phyloP scores from a whole-genome alignment of 108 stramenopile species.

The Conticribra weissflogii region DNA sequence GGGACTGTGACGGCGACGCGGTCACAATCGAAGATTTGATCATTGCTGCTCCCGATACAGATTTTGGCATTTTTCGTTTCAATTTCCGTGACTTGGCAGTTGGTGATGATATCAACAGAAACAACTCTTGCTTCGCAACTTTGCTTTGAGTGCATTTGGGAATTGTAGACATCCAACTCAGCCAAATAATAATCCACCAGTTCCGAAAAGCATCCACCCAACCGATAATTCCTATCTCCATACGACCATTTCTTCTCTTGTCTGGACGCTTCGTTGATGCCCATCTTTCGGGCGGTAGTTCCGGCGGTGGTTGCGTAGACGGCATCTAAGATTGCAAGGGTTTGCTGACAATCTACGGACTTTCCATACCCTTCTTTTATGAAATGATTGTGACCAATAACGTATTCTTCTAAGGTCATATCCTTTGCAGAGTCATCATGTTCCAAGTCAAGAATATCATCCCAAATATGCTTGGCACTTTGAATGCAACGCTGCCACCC shows the following conservation, averaged over 20 bases:
- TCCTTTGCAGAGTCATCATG: not conserved
- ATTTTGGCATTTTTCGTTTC: not conserved
- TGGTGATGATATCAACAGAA: conserved; percentile 21
- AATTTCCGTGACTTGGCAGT: conserved; percentile 22
- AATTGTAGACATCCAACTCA: conserved; percentile 33
- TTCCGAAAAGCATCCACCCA: conserved; percentile 32
- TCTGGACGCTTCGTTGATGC: conserved; percentile 40
- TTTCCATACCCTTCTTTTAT: not conserved
- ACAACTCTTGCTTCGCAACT: too few relatives aligned
- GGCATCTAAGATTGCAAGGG: conserved; percentile 21
- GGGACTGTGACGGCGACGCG: conserved; percentile 35
- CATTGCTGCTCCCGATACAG: not conserved
- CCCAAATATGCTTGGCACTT: conserved; percentile 4
- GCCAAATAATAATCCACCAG: conserved; percentile 29
- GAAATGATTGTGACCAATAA: not conserved
- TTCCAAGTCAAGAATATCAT: conserved; percentile 1
- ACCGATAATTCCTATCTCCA: conserved; percentile 34
- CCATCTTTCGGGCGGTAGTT: conserved; percentile 4
- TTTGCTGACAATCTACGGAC: not conserved
- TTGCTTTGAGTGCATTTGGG: conserved; percentile 1
- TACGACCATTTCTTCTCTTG: conserved; percentile 48
- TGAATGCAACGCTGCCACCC: too few relatives aligned
- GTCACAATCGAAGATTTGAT: conserved; percentile 17
- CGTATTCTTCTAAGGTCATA: conserved; percentile 14
- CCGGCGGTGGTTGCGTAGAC: conserved; percentile 46